Percentiles rank a stretch among this genome's conserved stretches.
These are phyloP conservation scores for Prunus mume DNA, from an alignment of 306 rosid genomes.

Conservation along the genomic window DNA sequence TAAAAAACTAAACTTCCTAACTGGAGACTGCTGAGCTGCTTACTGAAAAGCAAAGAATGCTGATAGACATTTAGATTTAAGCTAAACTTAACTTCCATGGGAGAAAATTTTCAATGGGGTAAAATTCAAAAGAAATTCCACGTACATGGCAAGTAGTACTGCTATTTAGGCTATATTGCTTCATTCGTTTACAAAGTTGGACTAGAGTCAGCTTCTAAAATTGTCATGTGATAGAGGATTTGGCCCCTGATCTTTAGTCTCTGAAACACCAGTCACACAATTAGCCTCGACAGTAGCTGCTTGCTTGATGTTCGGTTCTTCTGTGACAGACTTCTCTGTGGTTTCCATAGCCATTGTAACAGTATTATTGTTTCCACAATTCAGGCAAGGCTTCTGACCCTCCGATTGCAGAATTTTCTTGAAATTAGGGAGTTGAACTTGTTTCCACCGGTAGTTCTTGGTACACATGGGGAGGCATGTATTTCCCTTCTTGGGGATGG, in stretches of 20 bases:
- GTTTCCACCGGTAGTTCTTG: neutral
- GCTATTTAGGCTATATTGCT: neutral
- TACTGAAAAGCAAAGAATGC: no score
- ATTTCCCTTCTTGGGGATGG: conserved; percentile 1
- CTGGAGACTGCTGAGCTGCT: no score
- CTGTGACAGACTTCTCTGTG: neutral
- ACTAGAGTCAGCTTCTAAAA: neutral
- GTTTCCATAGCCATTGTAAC: neutral
- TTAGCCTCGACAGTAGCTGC: neutral
- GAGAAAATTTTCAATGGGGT: neutral
- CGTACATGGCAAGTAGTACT: no score
- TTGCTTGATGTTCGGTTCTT: neutral
- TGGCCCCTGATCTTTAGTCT: no score
- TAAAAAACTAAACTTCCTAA: no score
- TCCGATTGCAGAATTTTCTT: no score
- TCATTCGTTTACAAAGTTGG: neutral
- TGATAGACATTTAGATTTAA: no score
- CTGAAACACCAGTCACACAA: no score
- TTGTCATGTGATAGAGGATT: neutral
- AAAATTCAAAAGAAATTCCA: neutral
- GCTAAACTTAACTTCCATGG: no score
- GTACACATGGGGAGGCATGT: conserved; percentile 16
- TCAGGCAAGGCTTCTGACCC: neutral
- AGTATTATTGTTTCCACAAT: neutral
- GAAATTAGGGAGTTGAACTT: neutral